Evolutionary conservation across 208 protist species (phyloP).

Genomic region (Acanthamoeba polyphaga): DNA sequence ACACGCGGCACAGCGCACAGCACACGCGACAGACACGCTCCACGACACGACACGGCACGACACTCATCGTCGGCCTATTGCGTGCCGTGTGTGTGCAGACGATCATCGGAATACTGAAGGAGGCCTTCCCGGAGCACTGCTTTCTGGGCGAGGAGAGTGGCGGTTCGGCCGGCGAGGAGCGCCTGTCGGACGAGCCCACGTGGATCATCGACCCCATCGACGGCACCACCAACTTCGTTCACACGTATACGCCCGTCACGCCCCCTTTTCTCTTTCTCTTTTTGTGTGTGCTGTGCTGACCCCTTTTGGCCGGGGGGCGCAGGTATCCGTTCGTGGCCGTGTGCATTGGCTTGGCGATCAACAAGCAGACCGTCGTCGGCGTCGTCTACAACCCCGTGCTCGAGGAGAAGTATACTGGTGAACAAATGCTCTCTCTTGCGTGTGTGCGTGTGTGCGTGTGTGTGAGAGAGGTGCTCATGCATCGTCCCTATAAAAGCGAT

Average conservation of each 20-base stretch:
- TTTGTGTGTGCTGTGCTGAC: too few relatives aligned
- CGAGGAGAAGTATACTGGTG: constrained; percentile 73
- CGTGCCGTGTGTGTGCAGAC: not conserved
- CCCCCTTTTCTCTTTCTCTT: not conserved
- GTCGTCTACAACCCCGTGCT: constrained; percentile 82
- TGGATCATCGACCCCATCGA: constrained; percentile 85
- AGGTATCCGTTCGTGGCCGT: constrained; percentile 82
- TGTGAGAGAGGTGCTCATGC: not conserved
- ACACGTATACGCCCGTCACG: constrained; percentile 39
- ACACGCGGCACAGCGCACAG: not conserved
- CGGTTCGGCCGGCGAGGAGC: constrained; percentile 68
- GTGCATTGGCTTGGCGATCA: constrained; percentile 81
- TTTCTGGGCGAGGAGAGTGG: constrained; percentile 81
- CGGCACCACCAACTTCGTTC: constrained; percentile 86
- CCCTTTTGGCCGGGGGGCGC: not conserved
- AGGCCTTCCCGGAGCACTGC: constrained; percentile 76
- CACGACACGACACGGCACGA: too few relatives aligned
- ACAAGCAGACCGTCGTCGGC: constrained; percentile 74
- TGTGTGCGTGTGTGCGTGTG: too few relatives aligned
- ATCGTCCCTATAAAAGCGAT: not conserved
- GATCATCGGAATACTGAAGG: constrained; percentile 61
- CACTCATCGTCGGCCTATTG: too few relatives aligned
- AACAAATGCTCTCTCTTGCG: not conserved
- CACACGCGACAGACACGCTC: not conserved
- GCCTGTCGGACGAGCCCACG: constrained; percentile 78